These are phyloP conservation scores for Cystobasidiaceae sp. DNA, from an alignment of 1,284 basidiomycete species.

Conservation along the genomic window DNA sequence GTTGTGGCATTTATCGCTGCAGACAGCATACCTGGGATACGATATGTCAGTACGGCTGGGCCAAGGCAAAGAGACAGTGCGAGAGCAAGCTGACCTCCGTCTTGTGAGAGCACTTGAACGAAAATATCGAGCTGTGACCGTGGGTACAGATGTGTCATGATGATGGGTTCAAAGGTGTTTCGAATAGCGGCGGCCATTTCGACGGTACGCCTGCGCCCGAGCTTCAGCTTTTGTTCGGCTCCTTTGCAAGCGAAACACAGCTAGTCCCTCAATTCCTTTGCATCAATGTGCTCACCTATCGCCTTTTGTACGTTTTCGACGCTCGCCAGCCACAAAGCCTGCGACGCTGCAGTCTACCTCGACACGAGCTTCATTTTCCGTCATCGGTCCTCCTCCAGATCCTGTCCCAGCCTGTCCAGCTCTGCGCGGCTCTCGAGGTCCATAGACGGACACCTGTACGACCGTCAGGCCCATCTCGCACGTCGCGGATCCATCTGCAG, in stretches of 20 bases:
- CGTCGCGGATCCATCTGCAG: conserved; percentile 71
- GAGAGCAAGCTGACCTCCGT: conserved; percentile 57
- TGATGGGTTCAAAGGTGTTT: conserved; percentile 90
- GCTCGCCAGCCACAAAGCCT: conserved; percentile 76
- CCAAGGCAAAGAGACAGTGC: neutral
- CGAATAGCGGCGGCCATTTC: conserved; percentile 83
- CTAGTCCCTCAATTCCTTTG: too few species aligned
- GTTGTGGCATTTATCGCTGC: conserved; percentile 93
- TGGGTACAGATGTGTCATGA: conserved; percentile 85
- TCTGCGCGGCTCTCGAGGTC: conserved; percentile 78
- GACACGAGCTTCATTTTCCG: conserved; percentile 65
- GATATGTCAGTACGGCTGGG: neutral
- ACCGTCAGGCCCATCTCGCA: conserved; percentile 86
- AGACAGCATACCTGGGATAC: conserved; percentile 64
- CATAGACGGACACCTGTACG: conserved; percentile 79
- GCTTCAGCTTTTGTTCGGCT: too few species aligned
- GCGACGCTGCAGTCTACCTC: conserved; percentile 79
- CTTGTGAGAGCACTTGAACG: conserved; percentile 85
- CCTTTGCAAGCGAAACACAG: neutral
- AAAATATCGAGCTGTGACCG: conserved; percentile 90
- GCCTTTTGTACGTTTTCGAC: conserved; percentile 67
- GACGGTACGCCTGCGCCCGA: conserved; percentile 64
- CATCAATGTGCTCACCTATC: conserved; percentile 66
- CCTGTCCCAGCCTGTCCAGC: conserved; percentile 64
- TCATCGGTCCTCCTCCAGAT: conserved; percentile 22